Percentiles rank a stretch among this genome's conserved stretches.
Evolutionary conservation across 495 filamentous ascomycete genomes (phyloP).

Genomic region (Podospora didyma): DNA sequence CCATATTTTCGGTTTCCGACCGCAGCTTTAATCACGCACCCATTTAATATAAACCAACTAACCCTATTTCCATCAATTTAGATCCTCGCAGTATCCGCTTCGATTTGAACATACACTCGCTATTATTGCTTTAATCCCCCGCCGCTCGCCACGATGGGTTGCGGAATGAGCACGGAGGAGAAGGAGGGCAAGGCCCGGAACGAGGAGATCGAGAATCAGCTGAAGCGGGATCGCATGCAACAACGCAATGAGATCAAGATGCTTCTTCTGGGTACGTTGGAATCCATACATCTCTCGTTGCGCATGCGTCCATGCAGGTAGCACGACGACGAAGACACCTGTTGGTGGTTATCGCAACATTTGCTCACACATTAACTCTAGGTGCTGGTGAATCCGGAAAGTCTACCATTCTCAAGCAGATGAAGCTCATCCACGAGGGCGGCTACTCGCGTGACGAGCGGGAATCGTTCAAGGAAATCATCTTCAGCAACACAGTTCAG

Average conservation of each 20-base stretch:
- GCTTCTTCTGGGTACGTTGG: constrained; percentile 83
- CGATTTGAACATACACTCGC: constrained; percentile 15
- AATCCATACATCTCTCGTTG: background rate
- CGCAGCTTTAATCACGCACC: background rate
- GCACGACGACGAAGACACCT: no score
- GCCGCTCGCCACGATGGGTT: constrained; percentile 80
- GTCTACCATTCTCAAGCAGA: constrained; percentile 98
- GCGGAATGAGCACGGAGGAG: constrained; percentile 99
- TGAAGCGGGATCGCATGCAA: constrained; percentile 92
- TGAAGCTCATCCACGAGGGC: constrained; percentile 86
- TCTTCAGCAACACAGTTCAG: constrained; percentile 97
- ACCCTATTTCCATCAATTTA: constrained; percentile 5
- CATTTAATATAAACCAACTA: background rate
- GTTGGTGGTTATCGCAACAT: no score
- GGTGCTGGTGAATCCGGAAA: constrained; percentile 99
- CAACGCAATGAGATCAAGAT: constrained; percentile 99
- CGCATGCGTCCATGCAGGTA: background rate
- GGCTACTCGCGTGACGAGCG: constrained; percentile 76
- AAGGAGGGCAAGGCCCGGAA: constrained; percentile 99
- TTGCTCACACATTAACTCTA: constrained; percentile 36
- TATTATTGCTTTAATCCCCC: constrained; percentile 14
- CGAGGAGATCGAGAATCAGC: constrained; percentile 98
- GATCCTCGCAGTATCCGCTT: constrained; percentile 16
- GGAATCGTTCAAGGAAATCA: constrained; percentile 90
- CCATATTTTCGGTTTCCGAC: background rate